Percentiles rank a stretch among this genome's conserved stretches.
These are phyloP conservation scores for Tremellales sp. DNA, from an alignment of 1,284 basidiomycete species.

Conservation along the genomic window DNA sequence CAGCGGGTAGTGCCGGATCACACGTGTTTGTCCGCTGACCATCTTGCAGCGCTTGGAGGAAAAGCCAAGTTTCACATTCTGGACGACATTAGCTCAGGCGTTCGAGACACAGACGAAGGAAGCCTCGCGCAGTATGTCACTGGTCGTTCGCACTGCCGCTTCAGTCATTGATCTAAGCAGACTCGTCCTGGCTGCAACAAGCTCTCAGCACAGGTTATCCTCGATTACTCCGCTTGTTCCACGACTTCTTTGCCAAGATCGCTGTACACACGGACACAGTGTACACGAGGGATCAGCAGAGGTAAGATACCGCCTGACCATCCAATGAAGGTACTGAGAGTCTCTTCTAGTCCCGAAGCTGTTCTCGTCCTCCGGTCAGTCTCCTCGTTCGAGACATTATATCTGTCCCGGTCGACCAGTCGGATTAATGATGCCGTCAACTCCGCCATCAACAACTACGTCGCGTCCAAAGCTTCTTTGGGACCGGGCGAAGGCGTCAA, in stretches of 20 bases:
- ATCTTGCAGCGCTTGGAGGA: slow-evolving; percentile 74
- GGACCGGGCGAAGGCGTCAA: slow-evolving; percentile 69
- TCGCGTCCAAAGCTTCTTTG: slow-evolving; percentile 60
- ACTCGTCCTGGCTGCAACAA: slow-evolving; percentile 68
- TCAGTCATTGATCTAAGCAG: slow-evolving; percentile 7
- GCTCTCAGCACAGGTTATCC: slow-evolving; percentile 81
- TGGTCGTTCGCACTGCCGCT: background rate
- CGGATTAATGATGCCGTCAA: slow-evolving; percentile 74
- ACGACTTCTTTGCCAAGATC: slow-evolving; percentile 93
- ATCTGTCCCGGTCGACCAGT: slow-evolving; percentile 75
- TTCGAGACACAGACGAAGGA: slow-evolving; percentile 76
- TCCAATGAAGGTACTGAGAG: background rate
- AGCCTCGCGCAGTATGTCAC: slow-evolving; percentile 61
- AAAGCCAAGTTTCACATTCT: slow-evolving; percentile 85
- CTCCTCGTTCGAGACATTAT: slow-evolving; percentile 73
- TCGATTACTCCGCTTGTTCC: slow-evolving; percentile 78
- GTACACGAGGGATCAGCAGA: slow-evolving; percentile 77
- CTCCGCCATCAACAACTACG: slow-evolving; percentile 58
- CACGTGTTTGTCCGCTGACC: background rate
- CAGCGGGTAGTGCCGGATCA: slow-evolving; percentile 6
- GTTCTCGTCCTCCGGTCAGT: slow-evolving; percentile 78
- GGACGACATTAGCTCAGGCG: slow-evolving; percentile 73
- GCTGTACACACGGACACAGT: slow-evolving; percentile 89
- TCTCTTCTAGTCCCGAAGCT: slow-evolving; percentile 71
- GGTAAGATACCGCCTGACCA: slow-evolving; percentile 52